phyloP scores from a whole-genome alignment of 2,329 filamentous ascomycete species.

The Pseudogymnoascus sp. region DNA sequence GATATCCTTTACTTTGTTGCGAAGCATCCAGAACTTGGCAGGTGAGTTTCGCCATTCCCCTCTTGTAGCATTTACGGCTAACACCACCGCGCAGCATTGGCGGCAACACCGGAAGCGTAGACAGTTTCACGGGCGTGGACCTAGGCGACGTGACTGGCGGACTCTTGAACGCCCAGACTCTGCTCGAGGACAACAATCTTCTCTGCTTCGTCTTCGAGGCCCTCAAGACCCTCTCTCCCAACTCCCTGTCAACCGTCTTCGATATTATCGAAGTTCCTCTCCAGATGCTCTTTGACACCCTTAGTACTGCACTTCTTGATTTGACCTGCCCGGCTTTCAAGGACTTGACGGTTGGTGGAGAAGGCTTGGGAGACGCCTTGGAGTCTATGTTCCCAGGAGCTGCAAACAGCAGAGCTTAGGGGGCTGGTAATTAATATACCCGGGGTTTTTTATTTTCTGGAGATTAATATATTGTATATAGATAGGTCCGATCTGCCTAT shows the following conservation, averaged over 20 bases:
- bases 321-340: conserved; percentile 27
- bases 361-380: conserved; percentile 12
- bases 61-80: not conserved
- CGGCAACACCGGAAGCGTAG: conserved; percentile 42
- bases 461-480: conserved; percentile 1
- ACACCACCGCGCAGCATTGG: conserved; percentile 29
- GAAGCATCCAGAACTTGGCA: conserved; percentile 35
- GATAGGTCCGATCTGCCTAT: not conserved
- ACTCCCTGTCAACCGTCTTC: conserved; percentile 33
- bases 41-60: not conserved
- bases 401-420: conserved; percentile 5
- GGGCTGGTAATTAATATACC: not conserved
- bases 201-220: conserved; percentile 36
- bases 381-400: conserved; percentile 14
- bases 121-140: conserved; percentile 42
- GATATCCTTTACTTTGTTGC: conserved; percentile 33
- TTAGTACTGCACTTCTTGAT: conserved; percentile 25
- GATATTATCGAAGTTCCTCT: conserved; percentile 29
- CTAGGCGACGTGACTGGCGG: conserved; percentile 36
- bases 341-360: conserved; percentile 18
- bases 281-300: conserved; percentile 25
- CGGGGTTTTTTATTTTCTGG: not conserved
- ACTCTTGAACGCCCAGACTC: conserved; percentile 34
- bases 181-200: conserved; percentile 40
- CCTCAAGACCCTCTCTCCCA: conserved; percentile 34